Conservation (phyloP, 305 asterid genomes). For the Petunia hybrid region DNA sequence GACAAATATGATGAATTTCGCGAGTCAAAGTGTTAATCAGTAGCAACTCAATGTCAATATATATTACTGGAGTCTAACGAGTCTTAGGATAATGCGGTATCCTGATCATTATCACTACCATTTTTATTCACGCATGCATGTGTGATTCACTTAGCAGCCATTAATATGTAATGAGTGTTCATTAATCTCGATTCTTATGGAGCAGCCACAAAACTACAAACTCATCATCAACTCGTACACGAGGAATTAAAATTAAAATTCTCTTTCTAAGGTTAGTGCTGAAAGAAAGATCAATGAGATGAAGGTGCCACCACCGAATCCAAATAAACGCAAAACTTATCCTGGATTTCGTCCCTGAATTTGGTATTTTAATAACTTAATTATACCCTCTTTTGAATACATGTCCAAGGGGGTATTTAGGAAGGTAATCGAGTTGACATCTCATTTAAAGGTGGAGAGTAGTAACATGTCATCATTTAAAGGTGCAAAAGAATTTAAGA, state of each 20-base stretch:
- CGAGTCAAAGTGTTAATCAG: too few species aligned
- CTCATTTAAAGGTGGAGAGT: not conserved
- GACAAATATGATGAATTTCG: too few species aligned
- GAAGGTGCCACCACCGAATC: not conserved
- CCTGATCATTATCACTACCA: not conserved
- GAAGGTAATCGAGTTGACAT: not conserved
- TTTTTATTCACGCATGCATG: not conserved
- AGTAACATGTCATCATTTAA: not conserved
- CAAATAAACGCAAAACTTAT: not conserved
- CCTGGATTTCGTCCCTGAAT: not conserved
- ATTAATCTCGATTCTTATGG: not conserved
- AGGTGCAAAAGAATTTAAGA: not conserved
- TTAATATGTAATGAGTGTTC: not conserved
- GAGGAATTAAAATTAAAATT: not conserved
- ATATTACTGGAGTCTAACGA: not conserved
- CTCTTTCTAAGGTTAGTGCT: not conserved
- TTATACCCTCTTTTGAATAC: not conserved
- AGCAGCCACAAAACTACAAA: constrained; percentile 19
- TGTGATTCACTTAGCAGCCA: not conserved
- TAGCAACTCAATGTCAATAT: too few species aligned
- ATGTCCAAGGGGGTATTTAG: not conserved
- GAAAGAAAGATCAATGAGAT: not conserved
- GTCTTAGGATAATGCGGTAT: not conserved
- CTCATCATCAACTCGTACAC: not conserved
- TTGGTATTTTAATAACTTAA: not conserved